Percentiles rank a stretch among this genome's conserved stretches.
Conservation (phyloP, 495 filamentous ascomycete species). For the Halenospora varia region DNA sequence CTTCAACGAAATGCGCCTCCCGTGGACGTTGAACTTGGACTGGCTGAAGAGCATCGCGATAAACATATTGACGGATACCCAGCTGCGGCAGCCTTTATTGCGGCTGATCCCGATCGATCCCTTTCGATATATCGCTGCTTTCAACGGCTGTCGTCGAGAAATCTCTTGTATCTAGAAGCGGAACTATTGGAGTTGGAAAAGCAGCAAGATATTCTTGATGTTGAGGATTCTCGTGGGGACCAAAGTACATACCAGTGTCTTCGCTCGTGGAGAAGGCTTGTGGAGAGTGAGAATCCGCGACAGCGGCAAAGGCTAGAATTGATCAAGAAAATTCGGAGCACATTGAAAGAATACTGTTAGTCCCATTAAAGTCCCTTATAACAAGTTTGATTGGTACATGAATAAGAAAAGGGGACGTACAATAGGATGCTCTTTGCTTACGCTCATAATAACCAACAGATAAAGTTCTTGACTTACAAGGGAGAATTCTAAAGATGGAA, state of each 20-base stretch:
- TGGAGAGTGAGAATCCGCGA: not conserved
- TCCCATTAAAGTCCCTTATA: not conserved
- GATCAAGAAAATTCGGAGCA: not conserved
- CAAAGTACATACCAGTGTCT: not conserved
- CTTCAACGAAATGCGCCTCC: too few relatives aligned
- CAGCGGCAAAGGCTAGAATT: conserved; percentile 4
- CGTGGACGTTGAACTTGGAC: not conserved
- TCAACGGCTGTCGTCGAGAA: not conserved
- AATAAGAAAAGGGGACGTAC: too few relatives aligned
- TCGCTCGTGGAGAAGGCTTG: not conserved
- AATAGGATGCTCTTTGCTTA: too few relatives aligned
- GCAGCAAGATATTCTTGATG: conserved; percentile 1
- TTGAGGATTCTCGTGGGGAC: not conserved
- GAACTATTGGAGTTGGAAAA: conserved; percentile 2
- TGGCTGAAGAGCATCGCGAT: not conserved
- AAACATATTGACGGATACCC: conserved; percentile 1
- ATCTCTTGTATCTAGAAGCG: conserved; percentile 8
- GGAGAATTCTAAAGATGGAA: not conserved
- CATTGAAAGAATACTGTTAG: conserved; percentile 8
- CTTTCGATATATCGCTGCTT: not conserved
- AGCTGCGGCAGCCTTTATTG: conserved; percentile 5
- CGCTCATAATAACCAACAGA: too few relatives aligned
- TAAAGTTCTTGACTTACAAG: not conserved
- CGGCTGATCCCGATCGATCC: not conserved
- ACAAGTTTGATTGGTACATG: too few relatives aligned